Conservation (phyloP, 495 filamentous ascomycete genomes). For the Diplogelasinospora grovesii region DNA sequence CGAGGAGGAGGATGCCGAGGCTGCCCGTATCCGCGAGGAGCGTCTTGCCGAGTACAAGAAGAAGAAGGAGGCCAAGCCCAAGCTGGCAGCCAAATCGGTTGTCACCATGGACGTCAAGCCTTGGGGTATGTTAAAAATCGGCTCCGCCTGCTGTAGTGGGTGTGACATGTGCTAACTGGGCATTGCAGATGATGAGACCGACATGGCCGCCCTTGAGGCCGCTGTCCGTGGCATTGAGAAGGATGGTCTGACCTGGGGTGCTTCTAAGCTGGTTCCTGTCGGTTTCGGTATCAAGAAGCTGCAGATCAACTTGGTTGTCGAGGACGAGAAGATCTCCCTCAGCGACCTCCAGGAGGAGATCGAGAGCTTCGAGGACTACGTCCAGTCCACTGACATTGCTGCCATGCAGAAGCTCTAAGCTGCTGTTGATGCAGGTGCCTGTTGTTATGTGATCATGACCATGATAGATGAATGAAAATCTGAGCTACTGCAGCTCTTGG, state of each 20-base stretch:
- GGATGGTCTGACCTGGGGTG: slow-evolving; percentile 96
- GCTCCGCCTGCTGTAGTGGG: not conserved
- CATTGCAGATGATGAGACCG: slow-evolving; percentile 75
- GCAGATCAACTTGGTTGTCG: slow-evolving; percentile 95
- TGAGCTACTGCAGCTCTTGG: too few relatives aligned
- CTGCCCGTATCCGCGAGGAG: slow-evolving; percentile 73
- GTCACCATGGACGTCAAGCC: slow-evolving; percentile 97
- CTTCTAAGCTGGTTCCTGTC: slow-evolving; percentile 79
- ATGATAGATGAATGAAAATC: too few relatives aligned
- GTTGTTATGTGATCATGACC: too few relatives aligned
- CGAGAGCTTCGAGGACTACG: slow-evolving; percentile 79
- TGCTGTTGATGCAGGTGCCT: too few relatives aligned
- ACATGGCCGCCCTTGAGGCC: slow-evolving; percentile 73
- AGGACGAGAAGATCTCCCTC: slow-evolving; percentile 91
- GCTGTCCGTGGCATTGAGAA: slow-evolving; percentile 80
- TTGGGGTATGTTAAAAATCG: slow-evolving; percentile 67
- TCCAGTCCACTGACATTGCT: slow-evolving; percentile 91
- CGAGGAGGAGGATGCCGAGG: slow-evolving; percentile 88
- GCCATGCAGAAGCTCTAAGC: slow-evolving; percentile 38
- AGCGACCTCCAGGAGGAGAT: slow-evolving; percentile 85
- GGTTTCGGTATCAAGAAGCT: slow-evolving; percentile 99
- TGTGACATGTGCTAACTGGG: slow-evolving; percentile 14
- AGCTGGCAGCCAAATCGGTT: slow-evolving; percentile 88
- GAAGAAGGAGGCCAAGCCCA: slow-evolving; percentile 92
- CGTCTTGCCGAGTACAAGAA: slow-evolving; percentile 88